A percentile compares a stretch with the other conserved stretches of the same genome.
Evolutionary conservation across 2,329 filamentous ascomycete genomes (phyloP).

Genomic region (Diaporthe helianthi): DNA sequence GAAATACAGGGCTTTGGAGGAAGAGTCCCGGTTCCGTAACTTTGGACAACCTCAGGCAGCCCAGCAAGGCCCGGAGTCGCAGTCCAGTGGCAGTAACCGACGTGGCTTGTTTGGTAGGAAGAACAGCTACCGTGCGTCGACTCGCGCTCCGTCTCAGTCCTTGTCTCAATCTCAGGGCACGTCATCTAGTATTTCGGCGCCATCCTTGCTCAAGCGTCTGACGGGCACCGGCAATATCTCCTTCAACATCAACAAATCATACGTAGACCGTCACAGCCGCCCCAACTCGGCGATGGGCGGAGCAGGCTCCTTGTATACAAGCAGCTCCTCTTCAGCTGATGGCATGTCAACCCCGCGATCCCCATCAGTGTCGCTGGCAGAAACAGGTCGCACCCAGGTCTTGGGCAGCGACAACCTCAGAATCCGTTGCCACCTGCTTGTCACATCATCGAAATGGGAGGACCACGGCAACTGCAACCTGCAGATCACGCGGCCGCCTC

Average conservation of each 20-base stretch:
- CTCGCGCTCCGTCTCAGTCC: constrained; percentile 68
- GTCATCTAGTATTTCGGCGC: constrained; percentile 67
- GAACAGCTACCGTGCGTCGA: constrained; percentile 70
- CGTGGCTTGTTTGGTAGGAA: constrained; percentile 68
- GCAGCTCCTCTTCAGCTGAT: constrained; percentile 60
- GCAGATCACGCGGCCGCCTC: constrained; percentile 79
- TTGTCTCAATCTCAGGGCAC: constrained; percentile 75
- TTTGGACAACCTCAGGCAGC: constrained; percentile 66
- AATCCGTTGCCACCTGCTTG: constrained; percentile 83
- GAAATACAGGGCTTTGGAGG: constrained; percentile 76
- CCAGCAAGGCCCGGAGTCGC: constrained; percentile 54
- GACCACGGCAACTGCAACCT: constrained; percentile 87
- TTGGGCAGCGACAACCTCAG: constrained; percentile 81
- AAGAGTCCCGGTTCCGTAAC: constrained; percentile 74
- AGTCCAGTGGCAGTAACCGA: constrained; percentile 53
- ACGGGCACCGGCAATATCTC: constrained; percentile 71
- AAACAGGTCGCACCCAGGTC: constrained; percentile 58
- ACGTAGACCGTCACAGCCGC: constrained; percentile 63
- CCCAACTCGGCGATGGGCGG: constrained; percentile 59
- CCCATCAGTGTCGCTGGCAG: constrained; percentile 63
- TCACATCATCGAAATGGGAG: constrained; percentile 81
- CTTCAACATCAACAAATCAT: constrained; percentile 85
- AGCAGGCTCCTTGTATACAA: constrained; percentile 67
- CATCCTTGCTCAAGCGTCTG: constrained; percentile 81
- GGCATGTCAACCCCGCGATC: constrained; percentile 60